These are phyloP conservation scores for Ceratobasidium sp. DNA, from an alignment of 1,284 basidiomycete genomes.

Conservation along the genomic window DNA sequence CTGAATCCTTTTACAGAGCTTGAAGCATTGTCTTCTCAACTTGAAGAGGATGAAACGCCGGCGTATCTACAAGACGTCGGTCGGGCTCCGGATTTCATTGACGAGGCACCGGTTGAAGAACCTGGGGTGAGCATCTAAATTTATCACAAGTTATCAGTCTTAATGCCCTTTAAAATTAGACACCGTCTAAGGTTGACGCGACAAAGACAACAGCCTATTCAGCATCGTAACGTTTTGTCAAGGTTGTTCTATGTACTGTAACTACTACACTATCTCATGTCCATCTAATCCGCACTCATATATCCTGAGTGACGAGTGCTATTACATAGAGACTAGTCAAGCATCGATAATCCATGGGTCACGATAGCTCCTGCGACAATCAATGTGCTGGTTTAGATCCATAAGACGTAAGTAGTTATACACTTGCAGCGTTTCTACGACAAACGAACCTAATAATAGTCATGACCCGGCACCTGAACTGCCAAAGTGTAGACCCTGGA, in stretches of 20 bases:
- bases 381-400: conserved; percentile 4
- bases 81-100: conserved; percentile 91
- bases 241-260: background rate
- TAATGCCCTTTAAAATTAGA: conserved; percentile 1
- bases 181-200: conserved; percentile 17
- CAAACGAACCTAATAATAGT: conserved; percentile 34
- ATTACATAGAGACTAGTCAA: conserved; percentile 1
- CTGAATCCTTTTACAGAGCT: conserved; percentile 70
- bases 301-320: background rate
- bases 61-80: conserved; percentile 89
- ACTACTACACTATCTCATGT: conserved; percentile 11
- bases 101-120: conserved; percentile 75
- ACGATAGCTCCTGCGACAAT: conserved; percentile 24
- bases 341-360: conserved; percentile 34
- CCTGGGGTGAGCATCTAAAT: conserved; percentile 39
- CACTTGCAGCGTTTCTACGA: background rate
- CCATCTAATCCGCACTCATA: background rate
- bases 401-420: background rate
- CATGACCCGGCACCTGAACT: conserved; percentile 38
- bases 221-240: conserved; percentile 13
- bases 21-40: conserved; percentile 87
- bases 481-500: conserved; percentile 37
- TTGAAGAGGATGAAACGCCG: conserved; percentile 86
- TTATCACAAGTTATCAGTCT: background rate
- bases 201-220: conserved; percentile 42